Evolutionary conservation across 768 basidiomycete genomes (phyloP).

Genomic region (Pseudohyphozyma bogoriensis): DNA sequence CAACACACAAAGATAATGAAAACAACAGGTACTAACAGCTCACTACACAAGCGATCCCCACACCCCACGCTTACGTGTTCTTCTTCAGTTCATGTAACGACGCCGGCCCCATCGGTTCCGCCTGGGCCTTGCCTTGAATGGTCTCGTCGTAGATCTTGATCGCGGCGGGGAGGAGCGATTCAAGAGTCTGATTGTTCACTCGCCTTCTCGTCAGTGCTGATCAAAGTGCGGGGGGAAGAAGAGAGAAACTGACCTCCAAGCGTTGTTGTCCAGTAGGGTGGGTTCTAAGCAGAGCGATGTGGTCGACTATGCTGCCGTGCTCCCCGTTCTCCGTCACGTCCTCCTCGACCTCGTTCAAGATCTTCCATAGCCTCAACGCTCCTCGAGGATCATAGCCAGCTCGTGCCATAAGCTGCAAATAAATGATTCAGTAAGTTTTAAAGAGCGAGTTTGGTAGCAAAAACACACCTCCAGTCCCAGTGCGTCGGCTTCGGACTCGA

Average conservation of each 20-base stretch:
- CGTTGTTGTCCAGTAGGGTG: constrained; percentile 42
- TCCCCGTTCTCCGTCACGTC: constrained; percentile 37
- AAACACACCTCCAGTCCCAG: constrained; percentile 41
- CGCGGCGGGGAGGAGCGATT: constrained; percentile 29
- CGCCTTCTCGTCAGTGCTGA: not conserved
- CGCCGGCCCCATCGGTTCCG: too few relatives aligned
- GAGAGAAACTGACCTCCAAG: constrained; percentile 31
- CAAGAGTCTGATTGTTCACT: constrained; percentile 1
- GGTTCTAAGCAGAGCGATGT: constrained; percentile 40
- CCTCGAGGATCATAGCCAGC: constrained; percentile 44
- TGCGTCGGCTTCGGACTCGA: constrained; percentile 44
- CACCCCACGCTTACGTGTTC: too few relatives aligned
- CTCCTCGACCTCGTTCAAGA: constrained; percentile 40
- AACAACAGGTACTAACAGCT: too few relatives aligned
- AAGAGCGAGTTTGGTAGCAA: not conserved
- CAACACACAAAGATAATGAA: too few relatives aligned
- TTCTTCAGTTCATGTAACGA: too few relatives aligned
- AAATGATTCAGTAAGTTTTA: not conserved
- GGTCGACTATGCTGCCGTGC: constrained; percentile 35
- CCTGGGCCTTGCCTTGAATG: too few relatives aligned
- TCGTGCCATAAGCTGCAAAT: constrained; percentile 40
- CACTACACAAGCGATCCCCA: too few relatives aligned
- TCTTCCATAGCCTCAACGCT: constrained; percentile 42
- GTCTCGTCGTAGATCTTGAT: constrained; percentile 29
- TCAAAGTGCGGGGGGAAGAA: not conserved